Conservation (phyloP, 208 protist genomes). For the Lotmaria passim region DNA sequence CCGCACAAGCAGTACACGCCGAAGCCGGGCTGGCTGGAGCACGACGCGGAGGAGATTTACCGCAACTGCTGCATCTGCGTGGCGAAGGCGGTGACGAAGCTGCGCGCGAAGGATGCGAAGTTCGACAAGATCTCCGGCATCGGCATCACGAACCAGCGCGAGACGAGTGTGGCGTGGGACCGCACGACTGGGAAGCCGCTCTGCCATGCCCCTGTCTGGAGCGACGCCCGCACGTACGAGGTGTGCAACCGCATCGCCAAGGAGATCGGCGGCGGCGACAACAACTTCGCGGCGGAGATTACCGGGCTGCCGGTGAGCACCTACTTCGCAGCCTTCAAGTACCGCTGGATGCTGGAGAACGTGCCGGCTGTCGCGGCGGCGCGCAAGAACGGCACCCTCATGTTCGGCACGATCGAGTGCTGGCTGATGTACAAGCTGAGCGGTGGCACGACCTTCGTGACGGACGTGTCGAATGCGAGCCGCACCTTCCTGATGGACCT, state of each 20-base stretch:
- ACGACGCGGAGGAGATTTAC: slow-evolving; percentile 95
- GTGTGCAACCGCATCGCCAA: slow-evolving; percentile 47
- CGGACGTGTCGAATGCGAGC: slow-evolving; percentile 98
- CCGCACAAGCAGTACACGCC: slow-evolving; percentile 83
- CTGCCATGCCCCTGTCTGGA: slow-evolving; percentile 96
- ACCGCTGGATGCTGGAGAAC: slow-evolving; percentile 97
- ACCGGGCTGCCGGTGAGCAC: slow-evolving; percentile 95
- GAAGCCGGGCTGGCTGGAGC: slow-evolving; percentile 95
- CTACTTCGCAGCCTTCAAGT: slow-evolving; percentile 98
- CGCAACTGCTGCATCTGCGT: slow-evolving; percentile 80
- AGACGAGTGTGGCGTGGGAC: slow-evolving; percentile 99
- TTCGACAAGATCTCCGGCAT: slow-evolving; percentile 69
- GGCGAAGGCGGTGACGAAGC: slow-evolving; percentile 50
- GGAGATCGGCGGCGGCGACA: slow-evolving; percentile 51
- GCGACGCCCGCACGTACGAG: slow-evolving; percentile 78
- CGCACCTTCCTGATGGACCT: slow-evolving; percentile 99
- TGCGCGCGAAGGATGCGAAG: slow-evolving; percentile 43
- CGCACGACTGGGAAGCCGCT: slow-evolving; percentile 92
- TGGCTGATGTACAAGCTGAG: slow-evolving; percentile 98
- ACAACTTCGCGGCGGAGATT: slow-evolving; percentile 45
- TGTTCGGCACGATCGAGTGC: slow-evolving; percentile 97
- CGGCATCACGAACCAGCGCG: slow-evolving; percentile 99
- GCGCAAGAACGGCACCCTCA: slow-evolving; percentile 54
- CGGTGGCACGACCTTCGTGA: slow-evolving; percentile 83
- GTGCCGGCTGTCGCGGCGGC: slow-evolving; percentile 83